Conservation (phyloP, 2,329 filamentous ascomycete genomes). For the Thelonectria rubi region DNA sequence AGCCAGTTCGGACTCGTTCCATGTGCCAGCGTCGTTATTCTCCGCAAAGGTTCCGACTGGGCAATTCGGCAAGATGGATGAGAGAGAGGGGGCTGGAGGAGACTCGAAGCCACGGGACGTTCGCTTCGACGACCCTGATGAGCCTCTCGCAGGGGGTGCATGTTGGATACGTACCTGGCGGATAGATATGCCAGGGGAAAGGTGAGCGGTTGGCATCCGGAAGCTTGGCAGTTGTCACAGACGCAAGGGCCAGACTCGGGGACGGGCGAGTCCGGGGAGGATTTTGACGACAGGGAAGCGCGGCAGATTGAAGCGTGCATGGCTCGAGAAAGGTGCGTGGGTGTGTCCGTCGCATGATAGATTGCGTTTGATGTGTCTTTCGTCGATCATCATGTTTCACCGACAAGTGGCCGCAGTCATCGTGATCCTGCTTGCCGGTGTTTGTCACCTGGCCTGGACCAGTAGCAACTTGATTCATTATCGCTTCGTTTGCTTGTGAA, state of each 20-base stretch:
- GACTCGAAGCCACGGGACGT: not conserved
- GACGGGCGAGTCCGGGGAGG: conserved; percentile 11
- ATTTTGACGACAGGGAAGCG: conserved; percentile 1
- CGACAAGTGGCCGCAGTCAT: too few relatives aligned
- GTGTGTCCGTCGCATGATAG: conserved; percentile 1
- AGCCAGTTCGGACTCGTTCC: not conserved
- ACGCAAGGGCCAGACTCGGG: conserved; percentile 17
- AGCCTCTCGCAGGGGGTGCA: not conserved
- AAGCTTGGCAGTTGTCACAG: conserved; percentile 7
- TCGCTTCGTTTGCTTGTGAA: not conserved
- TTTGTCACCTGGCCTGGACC: too few relatives aligned
- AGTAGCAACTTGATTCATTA: not conserved
- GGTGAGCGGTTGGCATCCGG: conserved; percentile 1
- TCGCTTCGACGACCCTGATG: conserved; percentile 1
- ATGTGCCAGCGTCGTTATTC: not conserved
- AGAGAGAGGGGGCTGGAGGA: not conserved
- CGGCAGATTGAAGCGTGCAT: conserved; percentile 1
- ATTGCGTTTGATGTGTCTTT: not conserved
- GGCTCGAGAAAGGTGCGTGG: not conserved
- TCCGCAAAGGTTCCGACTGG: conserved; percentile 16
- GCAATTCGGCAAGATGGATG: conserved; percentile 19
- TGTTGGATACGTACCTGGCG: too few relatives aligned
- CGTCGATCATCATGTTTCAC: not conserved
- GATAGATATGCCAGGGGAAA: too few relatives aligned
- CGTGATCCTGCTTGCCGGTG: too few relatives aligned